Conservation (phyloP, 495 filamentous ascomycete species). For the Aspergillus avenaceus region DNA sequence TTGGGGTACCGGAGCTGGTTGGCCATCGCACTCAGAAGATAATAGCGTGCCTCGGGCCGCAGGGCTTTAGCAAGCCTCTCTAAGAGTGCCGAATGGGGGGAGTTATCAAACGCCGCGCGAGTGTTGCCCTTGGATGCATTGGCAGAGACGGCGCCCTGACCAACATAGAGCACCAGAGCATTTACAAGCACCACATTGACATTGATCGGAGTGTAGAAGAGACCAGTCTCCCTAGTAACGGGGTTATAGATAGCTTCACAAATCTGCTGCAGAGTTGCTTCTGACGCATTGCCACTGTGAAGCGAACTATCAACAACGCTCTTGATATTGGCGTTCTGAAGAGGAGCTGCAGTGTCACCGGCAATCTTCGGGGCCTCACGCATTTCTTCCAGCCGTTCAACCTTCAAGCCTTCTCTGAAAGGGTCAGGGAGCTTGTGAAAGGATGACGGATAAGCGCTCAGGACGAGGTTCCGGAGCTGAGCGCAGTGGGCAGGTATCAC, state of each 20-base stretch:
- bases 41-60: slow-evolving; percentile 75
- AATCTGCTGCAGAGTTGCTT: slow-evolving; percentile 67
- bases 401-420: slow-evolving; percentile 71
- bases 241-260: slow-evolving; percentile 60
- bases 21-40: slow-evolving; percentile 75
- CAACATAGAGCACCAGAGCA: slow-evolving; percentile 78
- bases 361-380: slow-evolving; percentile 58
- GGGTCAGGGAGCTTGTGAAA: slow-evolving; percentile 78
- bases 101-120: slow-evolving; percentile 62
- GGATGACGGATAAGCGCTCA: slow-evolving; percentile 75
- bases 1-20: slow-evolving; percentile 92
- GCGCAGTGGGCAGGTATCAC: slow-evolving; percentile 79
- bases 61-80: slow-evolving; percentile 70
- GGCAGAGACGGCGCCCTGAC: slow-evolving; percentile 59
- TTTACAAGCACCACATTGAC: slow-evolving; percentile 73
- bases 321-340: slow-evolving; percentile 61
- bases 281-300: slow-evolving; percentile 51
- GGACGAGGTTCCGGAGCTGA: slow-evolving; percentile 84
- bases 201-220: slow-evolving; percentile 56
- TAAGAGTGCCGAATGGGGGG: slow-evolving; percentile 71
- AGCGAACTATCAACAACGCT: slow-evolving; percentile 64
- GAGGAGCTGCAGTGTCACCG: slow-evolving; percentile 54
- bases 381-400: slow-evolving; percentile 76
- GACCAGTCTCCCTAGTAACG: slow-evolving; percentile 49
- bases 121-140: slow-evolving; percentile 54